Percentiles rank a stretch among this genome's conserved stretches.
These are phyloP conservation scores for Thoreauomyces humboldtii DNA, from an alignment of 192 early-diverging fungal genomes.

Conservation along the genomic window DNA sequence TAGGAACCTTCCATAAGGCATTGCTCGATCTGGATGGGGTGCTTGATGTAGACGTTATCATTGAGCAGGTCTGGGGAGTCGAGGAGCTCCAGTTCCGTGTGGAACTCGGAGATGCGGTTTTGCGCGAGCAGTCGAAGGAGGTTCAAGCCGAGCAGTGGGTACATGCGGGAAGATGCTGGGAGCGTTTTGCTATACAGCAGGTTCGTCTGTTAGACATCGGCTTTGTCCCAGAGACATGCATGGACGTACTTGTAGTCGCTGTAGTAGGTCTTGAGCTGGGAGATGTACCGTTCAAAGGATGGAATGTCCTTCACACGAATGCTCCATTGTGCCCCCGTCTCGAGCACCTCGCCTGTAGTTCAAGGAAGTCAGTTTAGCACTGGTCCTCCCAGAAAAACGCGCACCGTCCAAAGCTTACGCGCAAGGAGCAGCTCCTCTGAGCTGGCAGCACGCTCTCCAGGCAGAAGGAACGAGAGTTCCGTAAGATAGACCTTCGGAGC, in stretches of 20 bases:
- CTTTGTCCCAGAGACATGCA: too few relatives aligned
- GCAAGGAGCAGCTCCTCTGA: constrained; percentile 50
- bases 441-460: constrained; percentile 29
- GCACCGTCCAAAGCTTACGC: too few relatives aligned
- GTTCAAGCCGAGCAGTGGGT: constrained; percentile 88
- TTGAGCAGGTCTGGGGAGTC: constrained; percentile 77
- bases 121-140: constrained; percentile 90
- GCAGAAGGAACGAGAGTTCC: constrained; percentile 44
- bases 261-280: constrained; percentile 88
- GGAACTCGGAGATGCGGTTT: constrained; percentile 96
- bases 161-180: constrained; percentile 77
- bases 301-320: constrained; percentile 84
- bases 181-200: constrained; percentile 47
- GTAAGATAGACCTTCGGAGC: constrained; percentile 38
- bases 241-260: constrained; percentile 67
- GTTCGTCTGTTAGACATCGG: too few relatives aligned
- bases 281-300: constrained; percentile 93
- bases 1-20: constrained; percentile 97
- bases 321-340: constrained; percentile 86
- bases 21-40: constrained; percentile 93
- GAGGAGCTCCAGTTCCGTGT: constrained; percentile 92
- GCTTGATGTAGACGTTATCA: constrained; percentile 81
- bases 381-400: constrained; percentile 8
- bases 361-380: neutral
- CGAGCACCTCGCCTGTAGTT: constrained; percentile 72